Evolutionary conservation across 805 yeast species (phyloP).

Genomic region (Pichia manshurica): DNA sequence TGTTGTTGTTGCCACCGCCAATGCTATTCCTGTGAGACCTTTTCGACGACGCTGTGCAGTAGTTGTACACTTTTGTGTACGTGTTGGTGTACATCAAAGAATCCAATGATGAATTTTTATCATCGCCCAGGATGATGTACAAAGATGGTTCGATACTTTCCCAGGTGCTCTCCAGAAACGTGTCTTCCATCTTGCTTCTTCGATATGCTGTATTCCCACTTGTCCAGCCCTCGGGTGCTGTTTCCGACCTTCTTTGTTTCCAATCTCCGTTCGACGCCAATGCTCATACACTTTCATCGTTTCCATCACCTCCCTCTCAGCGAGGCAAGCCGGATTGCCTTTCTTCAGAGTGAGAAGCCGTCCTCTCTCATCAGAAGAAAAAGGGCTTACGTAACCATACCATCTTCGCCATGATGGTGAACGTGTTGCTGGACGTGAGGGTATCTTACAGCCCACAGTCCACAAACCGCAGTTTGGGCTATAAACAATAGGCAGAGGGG

Average conservation of each 20-base stretch:
- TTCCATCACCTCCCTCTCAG: not conserved
- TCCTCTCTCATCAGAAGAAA: too few relatives aligned
- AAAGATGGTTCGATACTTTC: slow-evolving; percentile 71
- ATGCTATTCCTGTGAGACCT: slow-evolving; percentile 27
- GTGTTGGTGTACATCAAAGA: slow-evolving; percentile 79
- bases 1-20: slow-evolving; percentile 3
- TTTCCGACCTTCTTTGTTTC: too few relatives aligned
- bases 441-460: too few relatives aligned
- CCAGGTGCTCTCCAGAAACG: slow-evolving; percentile 49
- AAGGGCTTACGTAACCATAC: too few relatives aligned
- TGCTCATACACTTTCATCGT: too few relatives aligned
- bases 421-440: too few relatives aligned
- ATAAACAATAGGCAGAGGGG: too few relatives aligned
- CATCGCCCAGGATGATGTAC: slow-evolving; percentile 64
- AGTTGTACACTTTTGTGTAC: slow-evolving; percentile 88
- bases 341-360: too few relatives aligned
- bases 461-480: too few relatives aligned
- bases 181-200: slow-evolving; percentile 15
- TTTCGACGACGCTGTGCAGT: slow-evolving; percentile 74
- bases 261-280: not conserved
- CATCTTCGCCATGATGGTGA: too few relatives aligned
- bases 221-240: too few relatives aligned
- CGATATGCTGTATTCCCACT: too few relatives aligned
- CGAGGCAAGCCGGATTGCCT: slow-evolving; percentile 3
- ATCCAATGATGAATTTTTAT: slow-evolving; percentile 55